Evolutionary conservation across 306 rosid genomes (phyloP).

Genomic region (Cercis canadensis): DNA sequence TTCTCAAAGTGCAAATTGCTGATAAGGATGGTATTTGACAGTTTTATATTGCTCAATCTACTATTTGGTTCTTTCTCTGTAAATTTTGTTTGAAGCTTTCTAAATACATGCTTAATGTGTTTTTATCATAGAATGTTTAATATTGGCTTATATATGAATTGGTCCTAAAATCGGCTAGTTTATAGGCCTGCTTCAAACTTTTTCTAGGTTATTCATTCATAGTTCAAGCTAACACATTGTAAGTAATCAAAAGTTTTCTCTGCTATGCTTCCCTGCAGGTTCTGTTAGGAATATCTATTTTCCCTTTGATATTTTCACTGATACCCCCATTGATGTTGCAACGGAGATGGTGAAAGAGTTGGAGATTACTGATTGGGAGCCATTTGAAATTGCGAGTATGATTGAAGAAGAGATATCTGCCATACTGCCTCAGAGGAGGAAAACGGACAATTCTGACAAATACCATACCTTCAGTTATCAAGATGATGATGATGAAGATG

Average conservation of each 20-base stretch:
- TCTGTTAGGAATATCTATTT: constrained; percentile 73
- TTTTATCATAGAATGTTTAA: background rate
- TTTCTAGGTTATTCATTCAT: background rate
- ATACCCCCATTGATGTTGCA: constrained; percentile 83
- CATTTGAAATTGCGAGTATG: constrained; percentile 81
- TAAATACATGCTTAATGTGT: constrained; percentile 2
- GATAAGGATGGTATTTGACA: constrained; percentile 65
- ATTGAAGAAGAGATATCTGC: constrained; percentile 79
- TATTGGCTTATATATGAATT: background rate
- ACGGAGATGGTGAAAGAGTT: constrained; percentile 92
- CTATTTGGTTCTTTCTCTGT: background rate
- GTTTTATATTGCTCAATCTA: constrained; percentile 14
- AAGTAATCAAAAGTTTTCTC: constrained; percentile 27
- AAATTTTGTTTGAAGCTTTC: background rate
- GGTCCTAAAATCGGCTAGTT: constrained; percentile 9
- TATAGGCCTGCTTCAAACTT: constrained; percentile 8
- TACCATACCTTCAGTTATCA: constrained; percentile 53
- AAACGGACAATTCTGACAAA: constrained; percentile 39
- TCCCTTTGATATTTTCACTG: constrained; percentile 75
- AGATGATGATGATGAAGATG: constrained; percentile 45
- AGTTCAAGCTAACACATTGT: constrained; percentile 11
- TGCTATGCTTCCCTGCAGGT: constrained; percentile 53
- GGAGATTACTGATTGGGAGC: constrained; percentile 84
- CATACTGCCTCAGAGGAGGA: constrained; percentile 64
- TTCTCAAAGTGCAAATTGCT: constrained; percentile 77